Evolutionary conservation across 371 early-diverging fungal species (phyloP).

Genomic region (Mortierella sp.): DNA sequence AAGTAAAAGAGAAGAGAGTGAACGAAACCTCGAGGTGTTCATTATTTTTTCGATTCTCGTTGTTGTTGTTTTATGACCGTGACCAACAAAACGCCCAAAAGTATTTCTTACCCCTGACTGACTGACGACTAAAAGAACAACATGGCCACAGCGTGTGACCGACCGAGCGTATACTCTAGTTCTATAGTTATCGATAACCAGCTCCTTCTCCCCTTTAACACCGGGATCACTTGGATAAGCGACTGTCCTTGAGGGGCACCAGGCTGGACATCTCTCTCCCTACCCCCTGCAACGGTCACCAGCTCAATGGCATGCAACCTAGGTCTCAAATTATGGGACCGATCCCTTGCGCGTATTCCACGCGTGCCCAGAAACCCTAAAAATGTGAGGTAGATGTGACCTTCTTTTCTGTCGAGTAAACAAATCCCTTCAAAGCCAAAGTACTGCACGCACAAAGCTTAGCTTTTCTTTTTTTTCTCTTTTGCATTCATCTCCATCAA

Average conservation of each 20-base stretch:
- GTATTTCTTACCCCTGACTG: neutral
- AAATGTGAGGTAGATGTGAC: neutral
- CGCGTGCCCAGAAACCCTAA: neutral
- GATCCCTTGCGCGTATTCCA: neutral
- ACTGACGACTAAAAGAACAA: neutral
- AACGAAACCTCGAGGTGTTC: neutral
- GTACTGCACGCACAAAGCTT: neutral
- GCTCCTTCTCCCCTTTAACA: neutral
- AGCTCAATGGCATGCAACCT: neutral
- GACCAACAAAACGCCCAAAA: constrained; percentile 2
- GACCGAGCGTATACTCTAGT: neutral
- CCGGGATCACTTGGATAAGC: neutral
- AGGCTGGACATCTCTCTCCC: neutral
- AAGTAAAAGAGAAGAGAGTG: neutral
- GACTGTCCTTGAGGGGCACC: neutral
- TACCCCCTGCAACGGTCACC: neutral
- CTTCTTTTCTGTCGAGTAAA: constrained; percentile 1
- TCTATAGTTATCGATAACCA: too few species aligned
- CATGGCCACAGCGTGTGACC: neutral
- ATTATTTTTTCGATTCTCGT: neutral
- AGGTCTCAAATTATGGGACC: neutral
- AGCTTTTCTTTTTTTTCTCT: neutral
- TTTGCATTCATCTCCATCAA: constrained; percentile 19
- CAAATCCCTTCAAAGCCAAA: neutral
- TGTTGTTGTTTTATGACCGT: neutral